A percentile compares a stretch with the other conserved stretches of the same genome.
These are phyloP conservation scores for Fomitopsis betulina DNA, from an alignment of 1,284 basidiomycete species.

Conservation along the genomic window DNA sequence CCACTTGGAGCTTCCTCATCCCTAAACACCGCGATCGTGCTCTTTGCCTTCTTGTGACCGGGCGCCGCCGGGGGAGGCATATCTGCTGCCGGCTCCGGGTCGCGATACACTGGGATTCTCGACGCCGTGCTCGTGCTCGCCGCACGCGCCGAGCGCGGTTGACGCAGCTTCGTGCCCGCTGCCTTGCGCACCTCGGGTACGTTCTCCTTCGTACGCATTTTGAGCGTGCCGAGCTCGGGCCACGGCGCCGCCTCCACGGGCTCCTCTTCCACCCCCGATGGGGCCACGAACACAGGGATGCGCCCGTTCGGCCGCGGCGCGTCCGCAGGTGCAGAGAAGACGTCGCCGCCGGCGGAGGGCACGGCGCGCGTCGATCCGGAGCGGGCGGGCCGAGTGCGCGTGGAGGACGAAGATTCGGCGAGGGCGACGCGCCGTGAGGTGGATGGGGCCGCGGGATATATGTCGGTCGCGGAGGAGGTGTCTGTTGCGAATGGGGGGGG, in stretches of 20 bases:
- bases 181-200: conserved; percentile 61
- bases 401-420: conserved; percentile 26
- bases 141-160: conserved; percentile 47
- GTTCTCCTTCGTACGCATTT: conserved; percentile 73
- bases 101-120: conserved; percentile 53
- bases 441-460: conserved; percentile 18
- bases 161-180: conserved; percentile 57
- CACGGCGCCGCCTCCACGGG: conserved; percentile 41
- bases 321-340: conserved; percentile 19
- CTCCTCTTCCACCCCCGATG: conserved; percentile 41
- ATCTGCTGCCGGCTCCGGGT: conserved; percentile 32
- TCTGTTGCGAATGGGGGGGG: no score
- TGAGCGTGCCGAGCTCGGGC: conserved; percentile 70
- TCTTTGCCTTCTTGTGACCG: conserved; percentile 3
- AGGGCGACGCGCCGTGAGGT: conserved; percentile 32
- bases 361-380: conserved; percentile 12
- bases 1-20: conserved; percentile 5
- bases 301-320: conserved; percentile 47
- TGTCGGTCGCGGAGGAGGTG: conserved; percentile 14
- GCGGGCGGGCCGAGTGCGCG: conserved; percentile 16
- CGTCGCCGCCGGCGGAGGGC: conserved; percentile 5
- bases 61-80: conserved; percentile 20
- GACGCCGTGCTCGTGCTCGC: conserved; percentile 40
- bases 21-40: conserved; percentile 6
- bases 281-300: conserved; percentile 69